Percentiles rank a stretch among this genome's conserved stretches.
phyloP scores from a whole-genome alignment of 306 rosid genomes.

The Castanea crenata region DNA sequence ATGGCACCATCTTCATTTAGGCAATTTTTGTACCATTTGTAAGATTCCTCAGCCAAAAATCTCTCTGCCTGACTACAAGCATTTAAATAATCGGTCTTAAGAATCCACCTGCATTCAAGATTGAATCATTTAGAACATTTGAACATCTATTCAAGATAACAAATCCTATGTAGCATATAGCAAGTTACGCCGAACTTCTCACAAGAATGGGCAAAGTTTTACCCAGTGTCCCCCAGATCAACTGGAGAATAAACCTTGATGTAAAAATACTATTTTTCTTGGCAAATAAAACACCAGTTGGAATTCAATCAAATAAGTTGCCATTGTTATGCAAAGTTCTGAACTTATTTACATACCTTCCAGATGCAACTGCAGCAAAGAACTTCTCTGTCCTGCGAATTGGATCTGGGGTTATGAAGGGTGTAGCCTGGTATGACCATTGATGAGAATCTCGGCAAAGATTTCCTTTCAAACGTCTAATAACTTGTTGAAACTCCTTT shows the following conservation, averaged over 20 bases:
- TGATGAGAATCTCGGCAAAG: constrained; percentile 84
- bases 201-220: not conserved
- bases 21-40: constrained; percentile 82
- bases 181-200: not conserved
- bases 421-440: constrained; percentile 99
- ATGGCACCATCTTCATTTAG: constrained; percentile 84
- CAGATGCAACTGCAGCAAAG: constrained; percentile 94
- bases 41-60: constrained; percentile 70
- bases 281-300: not conserved
- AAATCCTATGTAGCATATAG: not conserved
- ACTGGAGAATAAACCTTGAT: not conserved
- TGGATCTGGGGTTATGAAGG: constrained; percentile 76
- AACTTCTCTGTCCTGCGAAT: constrained; percentile 83
- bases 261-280: not conserved
- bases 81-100: constrained; percentile 72
- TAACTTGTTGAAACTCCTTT: constrained; percentile 74
- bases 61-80: constrained; percentile 67
- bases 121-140: constrained; percentile 11
- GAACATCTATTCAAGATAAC: not conserved
- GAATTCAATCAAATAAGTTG: not conserved
- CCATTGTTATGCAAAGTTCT: not conserved
- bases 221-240: not conserved
- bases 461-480: constrained; percentile 72
- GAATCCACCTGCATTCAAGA: constrained; percentile 84
- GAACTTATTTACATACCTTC: constrained; percentile 50